Percentiles rank a stretch among this genome's conserved stretches.
Evolutionary conservation across 2,329 filamentous ascomycete genomes (phyloP).

Genomic region (Cladosporium sp.): DNA sequence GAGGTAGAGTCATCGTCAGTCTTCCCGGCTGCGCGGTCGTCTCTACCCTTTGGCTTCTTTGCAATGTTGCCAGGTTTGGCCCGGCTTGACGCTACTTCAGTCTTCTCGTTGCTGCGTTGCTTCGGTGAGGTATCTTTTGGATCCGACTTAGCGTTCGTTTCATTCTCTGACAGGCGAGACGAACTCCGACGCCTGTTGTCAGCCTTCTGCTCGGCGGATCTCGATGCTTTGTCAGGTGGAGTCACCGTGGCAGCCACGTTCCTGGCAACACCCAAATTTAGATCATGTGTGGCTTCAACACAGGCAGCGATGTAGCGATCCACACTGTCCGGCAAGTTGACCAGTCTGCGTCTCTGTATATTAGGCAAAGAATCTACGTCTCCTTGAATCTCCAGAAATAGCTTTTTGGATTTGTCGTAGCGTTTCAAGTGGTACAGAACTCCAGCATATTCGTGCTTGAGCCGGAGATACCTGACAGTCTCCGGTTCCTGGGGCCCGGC

Average conservation of each 20-base stretch:
- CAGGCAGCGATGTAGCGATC: neutral
- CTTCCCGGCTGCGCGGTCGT: neutral
- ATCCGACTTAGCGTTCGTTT: no score
- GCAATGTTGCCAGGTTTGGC: neutral
- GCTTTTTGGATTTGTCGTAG: neutral
- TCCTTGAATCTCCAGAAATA: neutral
- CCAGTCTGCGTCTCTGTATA: neutral
- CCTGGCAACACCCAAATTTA: neutral
- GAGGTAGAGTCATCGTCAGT: neutral
- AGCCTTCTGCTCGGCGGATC: no score
- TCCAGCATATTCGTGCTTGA: neutral
- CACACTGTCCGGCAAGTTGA: neutral
- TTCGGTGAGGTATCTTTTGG: no score
- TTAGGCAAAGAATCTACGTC: neutral
- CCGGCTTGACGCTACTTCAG: neutral
- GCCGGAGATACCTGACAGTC: neutral
- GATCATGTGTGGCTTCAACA: neutral
- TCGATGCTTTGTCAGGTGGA: no score
- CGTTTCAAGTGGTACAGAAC: neutral
- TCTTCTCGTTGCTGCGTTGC: neutral
- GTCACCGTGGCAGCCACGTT: neutral
- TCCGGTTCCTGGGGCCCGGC: neutral
- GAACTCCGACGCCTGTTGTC: no score
- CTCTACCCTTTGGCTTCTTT: neutral
- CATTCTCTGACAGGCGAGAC: no score